Evolutionary conservation across 441 rosid genomes (phyloP).

Genomic region (Pelargonium myrrhifolium): DNA sequence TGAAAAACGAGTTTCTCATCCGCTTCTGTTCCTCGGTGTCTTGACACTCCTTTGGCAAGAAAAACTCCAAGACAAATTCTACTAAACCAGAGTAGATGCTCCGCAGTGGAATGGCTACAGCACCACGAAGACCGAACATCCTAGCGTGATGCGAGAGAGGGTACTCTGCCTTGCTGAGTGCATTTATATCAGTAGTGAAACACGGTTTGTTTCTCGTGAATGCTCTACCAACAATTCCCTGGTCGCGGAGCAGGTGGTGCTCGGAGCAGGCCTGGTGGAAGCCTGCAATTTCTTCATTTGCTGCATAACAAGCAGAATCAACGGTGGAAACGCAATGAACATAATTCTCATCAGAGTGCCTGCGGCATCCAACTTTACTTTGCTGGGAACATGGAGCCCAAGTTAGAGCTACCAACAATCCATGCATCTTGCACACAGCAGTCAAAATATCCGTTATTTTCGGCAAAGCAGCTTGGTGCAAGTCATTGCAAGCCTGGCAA

Average conservation of each 20-base stretch:
- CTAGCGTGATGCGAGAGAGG: slow-evolving; percentile 79
- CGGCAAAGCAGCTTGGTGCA: slow-evolving; percentile 44
- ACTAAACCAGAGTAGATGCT: slow-evolving; percentile 36
- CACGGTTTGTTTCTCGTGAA: slow-evolving; percentile 43
- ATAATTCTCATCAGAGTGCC: slow-evolving; percentile 57
- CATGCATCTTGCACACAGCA: slow-evolving; percentile 48
- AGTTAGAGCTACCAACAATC: slow-evolving; percentile 71
- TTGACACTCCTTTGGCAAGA: slow-evolving; percentile 54
- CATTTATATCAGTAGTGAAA: slow-evolving; percentile 47
- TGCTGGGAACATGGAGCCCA: slow-evolving; percentile 70
- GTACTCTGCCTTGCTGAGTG: slow-evolving; percentile 49
- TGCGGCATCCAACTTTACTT: slow-evolving; percentile 63
- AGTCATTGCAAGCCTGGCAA: slow-evolving; percentile 53
- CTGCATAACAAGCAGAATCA: slow-evolving; percentile 64
- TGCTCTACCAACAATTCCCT: slow-evolving; percentile 75
- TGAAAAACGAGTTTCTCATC: slow-evolving; percentile 39
- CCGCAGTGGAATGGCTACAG: slow-evolving; percentile 55
- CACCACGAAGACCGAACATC: slow-evolving; percentile 57
- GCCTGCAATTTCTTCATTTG: slow-evolving; percentile 30
- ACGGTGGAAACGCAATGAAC: slow-evolving; percentile 56
- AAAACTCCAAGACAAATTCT: slow-evolving; percentile 66
- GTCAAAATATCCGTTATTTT: slow-evolving; percentile 50
- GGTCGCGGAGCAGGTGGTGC: slow-evolving; percentile 57
- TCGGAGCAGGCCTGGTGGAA: slow-evolving; percentile 76
- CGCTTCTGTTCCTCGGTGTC: slow-evolving; percentile 39